Evolutionary conservation across 2,329 filamentous ascomycete genomes (phyloP).

Genomic region (Fonsecaea multimorphosa): DNA sequence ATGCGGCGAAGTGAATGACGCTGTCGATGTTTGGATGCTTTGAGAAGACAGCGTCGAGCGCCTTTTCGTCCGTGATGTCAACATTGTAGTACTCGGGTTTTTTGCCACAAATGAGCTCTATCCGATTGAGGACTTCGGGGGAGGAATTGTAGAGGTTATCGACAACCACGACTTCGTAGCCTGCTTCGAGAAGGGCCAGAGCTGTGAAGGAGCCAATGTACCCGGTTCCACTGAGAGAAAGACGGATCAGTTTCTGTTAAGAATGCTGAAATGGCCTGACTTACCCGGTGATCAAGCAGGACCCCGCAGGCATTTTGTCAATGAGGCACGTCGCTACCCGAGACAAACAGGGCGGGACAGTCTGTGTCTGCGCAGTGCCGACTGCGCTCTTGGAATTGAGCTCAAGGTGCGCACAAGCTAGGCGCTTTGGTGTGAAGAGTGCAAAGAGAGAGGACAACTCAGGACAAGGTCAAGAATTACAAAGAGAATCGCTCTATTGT

Average conservation of each 20-base stretch:
- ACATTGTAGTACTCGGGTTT: conserved; percentile 81
- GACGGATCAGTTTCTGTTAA: conserved; percentile 23
- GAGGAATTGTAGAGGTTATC: conserved; percentile 99
- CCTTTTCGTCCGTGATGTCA: conserved; percentile 86
- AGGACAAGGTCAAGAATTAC: neutral
- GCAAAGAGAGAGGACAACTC: neutral
- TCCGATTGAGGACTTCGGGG: conserved; percentile 86
- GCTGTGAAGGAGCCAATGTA: conserved; percentile 99
- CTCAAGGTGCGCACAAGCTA: neutral
- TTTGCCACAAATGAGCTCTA: conserved; percentile 90
- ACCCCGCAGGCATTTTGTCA: conserved; percentile 74
- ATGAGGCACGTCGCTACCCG: conserved; percentile 25
- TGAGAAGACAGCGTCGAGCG: conserved; percentile 83
- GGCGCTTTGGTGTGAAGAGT: neutral
- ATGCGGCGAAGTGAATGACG: conserved; percentile 96
- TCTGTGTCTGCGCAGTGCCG: neutral
- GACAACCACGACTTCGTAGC: conserved; percentile 94
- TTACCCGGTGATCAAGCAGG: conserved; percentile 91
- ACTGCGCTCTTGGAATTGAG: neutral
- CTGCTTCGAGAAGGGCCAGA: conserved; percentile 87
- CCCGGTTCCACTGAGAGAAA: conserved; percentile 77
- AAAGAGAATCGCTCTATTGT: conserved; percentile 4
- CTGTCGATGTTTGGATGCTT: conserved; percentile 94
- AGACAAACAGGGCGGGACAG: conserved; percentile 23
- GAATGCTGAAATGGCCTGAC: conserved; percentile 42